Percentiles rank a stretch among this genome's conserved stretches.
Conservation (phyloP, 2,329 filamentous ascomycete genomes). For the Alternaria brassicicola region DNA sequence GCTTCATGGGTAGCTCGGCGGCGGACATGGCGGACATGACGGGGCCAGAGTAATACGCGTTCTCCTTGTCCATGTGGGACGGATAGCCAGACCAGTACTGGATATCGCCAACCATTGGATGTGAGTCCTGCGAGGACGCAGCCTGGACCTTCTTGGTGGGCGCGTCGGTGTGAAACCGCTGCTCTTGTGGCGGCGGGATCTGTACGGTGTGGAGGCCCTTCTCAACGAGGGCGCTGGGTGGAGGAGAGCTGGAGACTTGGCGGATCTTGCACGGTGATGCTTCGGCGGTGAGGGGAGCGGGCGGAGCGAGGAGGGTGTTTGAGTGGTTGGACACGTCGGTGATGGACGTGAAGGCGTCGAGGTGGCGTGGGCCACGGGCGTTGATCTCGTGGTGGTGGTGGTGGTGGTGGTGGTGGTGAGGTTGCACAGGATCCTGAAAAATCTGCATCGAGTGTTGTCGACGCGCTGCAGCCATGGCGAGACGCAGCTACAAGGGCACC, state of each 20-base stretch:
- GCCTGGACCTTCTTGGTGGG: constrained; percentile 67
- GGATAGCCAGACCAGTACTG: constrained; percentile 58
- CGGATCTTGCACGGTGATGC: constrained; percentile 73
- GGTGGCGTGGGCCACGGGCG: constrained; percentile 59
- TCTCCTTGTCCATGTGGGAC: constrained; percentile 57
- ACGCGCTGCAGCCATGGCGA: constrained; percentile 62
- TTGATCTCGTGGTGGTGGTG: constrained; percentile 52
- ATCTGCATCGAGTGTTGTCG: constrained; percentile 62
- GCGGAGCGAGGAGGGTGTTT: constrained; percentile 72
- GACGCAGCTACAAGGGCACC: constrained; percentile 32
- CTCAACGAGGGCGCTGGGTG: constrained; percentile 62
- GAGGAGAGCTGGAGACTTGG: constrained; percentile 64
- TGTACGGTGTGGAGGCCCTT: constrained; percentile 70
- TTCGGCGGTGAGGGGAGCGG: constrained; percentile 57
- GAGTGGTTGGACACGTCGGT: constrained; percentile 58
- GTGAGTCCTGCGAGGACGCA: constrained; percentile 53
- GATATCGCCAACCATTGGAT: constrained; percentile 56
- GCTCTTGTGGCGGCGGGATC: constrained; percentile 68
- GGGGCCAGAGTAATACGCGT: constrained; percentile 51
- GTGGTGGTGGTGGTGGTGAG: constrained; percentile 53
- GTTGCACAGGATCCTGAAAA: constrained; percentile 60
- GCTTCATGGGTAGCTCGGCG: constrained; percentile 39
- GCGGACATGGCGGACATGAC: constrained; percentile 37
- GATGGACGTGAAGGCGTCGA: constrained; percentile 53
- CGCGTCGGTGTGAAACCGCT: constrained; percentile 66